Base-by-base conservation (phyloP, 2,329 filamentous ascomycete species). In the Aspergillus piperis region DNA sequence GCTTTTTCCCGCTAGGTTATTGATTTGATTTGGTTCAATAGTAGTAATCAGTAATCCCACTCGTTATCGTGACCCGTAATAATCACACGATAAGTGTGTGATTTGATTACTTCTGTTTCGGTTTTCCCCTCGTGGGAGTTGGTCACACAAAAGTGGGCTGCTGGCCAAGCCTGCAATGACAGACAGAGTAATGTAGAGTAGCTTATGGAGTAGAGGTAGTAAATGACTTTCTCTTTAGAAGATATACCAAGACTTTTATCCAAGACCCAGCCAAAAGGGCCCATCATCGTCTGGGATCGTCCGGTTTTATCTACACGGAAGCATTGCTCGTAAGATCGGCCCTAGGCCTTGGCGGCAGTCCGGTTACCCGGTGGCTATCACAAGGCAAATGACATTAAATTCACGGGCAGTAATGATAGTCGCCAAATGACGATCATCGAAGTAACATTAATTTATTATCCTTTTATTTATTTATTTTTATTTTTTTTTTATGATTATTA, bases 321-420 rank as follows among this genome's bases (percentile, higher is more conserved):
- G 41, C 30, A 23, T 30, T 61, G 47, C 57, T 60, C 49, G 42
- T 62, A 59, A 62, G 54, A 62, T 62, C 57, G 54, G 57, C 57
- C 57, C 39, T 57, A 56, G 51, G 47, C 57, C 39, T 59, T 52
- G 51, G 48, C 51, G 48, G 42, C 52, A 47, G 39, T 47, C 52
- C 39, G 52, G 47, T 59, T 57, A 42, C 41, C 42, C 41, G 19
- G 25, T 10, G 49, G 42, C 52, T 58, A 62, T 60, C 60, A 59
- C 27, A 54, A 49, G 52, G 15, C 50, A 55, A 27, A 54, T 38
- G 52, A 30, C 39, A 44, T 54, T 30, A 30, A 30, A 10, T 30
- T 13, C 32, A 21, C 25, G 7, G 25, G 25, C n/a, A 55, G 53
- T 55, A 30, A 47, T 44, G 39, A 55, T 55, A 47, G 11, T 36